phyloP scores from a whole-genome alignment of 2,329 filamentous ascomycete species.

The Diplodia corticola region DNA sequence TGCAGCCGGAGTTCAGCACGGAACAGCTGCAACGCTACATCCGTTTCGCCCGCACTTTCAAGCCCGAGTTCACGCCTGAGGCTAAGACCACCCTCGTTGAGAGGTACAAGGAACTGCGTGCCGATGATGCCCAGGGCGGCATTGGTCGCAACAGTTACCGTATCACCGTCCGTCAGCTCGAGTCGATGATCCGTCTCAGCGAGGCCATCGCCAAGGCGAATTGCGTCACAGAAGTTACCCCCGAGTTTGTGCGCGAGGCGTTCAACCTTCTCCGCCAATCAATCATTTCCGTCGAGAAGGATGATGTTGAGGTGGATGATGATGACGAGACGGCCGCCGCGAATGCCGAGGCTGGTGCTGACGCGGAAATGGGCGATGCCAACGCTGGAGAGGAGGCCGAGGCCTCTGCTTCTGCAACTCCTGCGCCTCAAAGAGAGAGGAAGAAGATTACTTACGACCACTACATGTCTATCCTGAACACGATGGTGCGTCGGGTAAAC shows the following conservation, averaged over 20 bases:
- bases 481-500: slow-evolving; percentile 78
- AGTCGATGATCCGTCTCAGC: slow-evolving; percentile 90
- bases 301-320: slow-evolving; percentile 92
- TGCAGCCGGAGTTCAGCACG: slow-evolving; percentile 91
- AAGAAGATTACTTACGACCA: slow-evolving; percentile 95
- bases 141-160: slow-evolving; percentile 94
- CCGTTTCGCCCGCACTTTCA: slow-evolving; percentile 91
- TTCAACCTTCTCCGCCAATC: slow-evolving; percentile 88
- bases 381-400: slow-evolving; percentile 34
- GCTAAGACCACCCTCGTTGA: slow-evolving; percentile 82
- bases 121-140: slow-evolving; percentile 91
- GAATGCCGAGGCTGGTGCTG: slow-evolving; percentile 52
- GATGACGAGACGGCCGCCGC: slow-evolving; percentile 65
- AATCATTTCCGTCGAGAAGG: slow-evolving; percentile 97
- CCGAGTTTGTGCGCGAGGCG: slow-evolving; percentile 85
- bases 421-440: slow-evolving; percentile 53
- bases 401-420: slow-evolving; percentile 40
- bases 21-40: slow-evolving; percentile 97
- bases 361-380: slow-evolving; percentile 29
- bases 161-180: slow-evolving; percentile 93
- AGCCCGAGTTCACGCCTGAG: slow-evolving; percentile 85
- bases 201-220: slow-evolving; percentile 99
- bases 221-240: slow-evolving; percentile 85
- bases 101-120: slow-evolving; percentile 92
- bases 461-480: slow-evolving; percentile 86